Base-by-base conservation (phyloP, 805 yeast species). In the Starmerella apis region DNA sequence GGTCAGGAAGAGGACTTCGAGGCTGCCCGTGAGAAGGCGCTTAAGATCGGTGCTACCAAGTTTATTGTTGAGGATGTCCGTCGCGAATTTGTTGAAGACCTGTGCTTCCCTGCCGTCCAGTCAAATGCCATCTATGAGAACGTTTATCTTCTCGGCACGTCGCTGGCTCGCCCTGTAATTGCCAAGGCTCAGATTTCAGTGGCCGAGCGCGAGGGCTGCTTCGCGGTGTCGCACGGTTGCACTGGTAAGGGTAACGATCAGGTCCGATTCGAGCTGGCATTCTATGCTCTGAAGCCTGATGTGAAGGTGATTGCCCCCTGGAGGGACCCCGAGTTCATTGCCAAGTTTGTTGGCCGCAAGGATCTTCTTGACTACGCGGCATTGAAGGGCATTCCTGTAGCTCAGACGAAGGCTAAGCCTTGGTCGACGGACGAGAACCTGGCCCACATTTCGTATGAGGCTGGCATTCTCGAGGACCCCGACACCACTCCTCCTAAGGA, bases 191-290 rank as follows among this genome's bases (percentile, higher is more conserved):
- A 92, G 74, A 92, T 92, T 68, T 77, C 83, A 64, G 96, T 86
- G 57, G 99, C 99, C 56, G 94, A 87, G 73, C 78, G 84, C 63
- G 94, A 92, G 70, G 96, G 96, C 58, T 92, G 98, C 77, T 87
- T 90, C 63, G 97, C 97, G 48, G 98, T 92, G 45, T 80, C 95
- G 44, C 99, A 92, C 70, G 99, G 99, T 57, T 92, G 98, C 74
- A 92, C 99, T 60, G 99, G 99, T 74, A 92, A 92, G 75, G 99
- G 99, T 73, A 92, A 92, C 68, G 99, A 92, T 71, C 98, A 92
- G 74, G 96, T 92, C 59, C 83, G 99, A 72, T 92, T 92, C 68
- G 99, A 92, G 73, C 76, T 92, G 55, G 82, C 94, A 8, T 92
- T 92, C 77, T 92, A 92, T 70, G 99, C 97, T 32, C 79, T 92